Evolutionary conservation across 2,329 filamentous ascomycete genomes (phyloP), one percentile per base, ranked within the genome.

Genomic region (Orbilia quercus): DNA sequence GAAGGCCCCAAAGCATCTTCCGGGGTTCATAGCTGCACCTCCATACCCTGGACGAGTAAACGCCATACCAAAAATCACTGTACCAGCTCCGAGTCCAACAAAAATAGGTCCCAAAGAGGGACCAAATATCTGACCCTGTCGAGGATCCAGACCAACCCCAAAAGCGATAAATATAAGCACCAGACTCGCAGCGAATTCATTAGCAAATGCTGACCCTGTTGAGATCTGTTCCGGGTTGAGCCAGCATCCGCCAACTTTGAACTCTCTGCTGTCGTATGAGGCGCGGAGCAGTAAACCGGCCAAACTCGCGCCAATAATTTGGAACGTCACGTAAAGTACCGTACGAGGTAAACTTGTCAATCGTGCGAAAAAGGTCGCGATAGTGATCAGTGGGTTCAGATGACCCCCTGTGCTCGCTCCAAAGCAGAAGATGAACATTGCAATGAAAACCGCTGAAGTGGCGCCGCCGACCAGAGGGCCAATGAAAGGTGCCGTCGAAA

Each of bases 361-460:
- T 0, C 84, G 82, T 1, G 83, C 81, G 22, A 84, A 82, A 69
- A 87, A 83, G 1, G 84, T 85, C 1, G 83, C 81, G 50, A 86
- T 81, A 0, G 84, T 85, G 70, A 87, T 85, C 31, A 83, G 79
- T 1, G 84, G 84, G 75, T 85, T 86, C 63, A 86, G 78, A 75
- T 86, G 85, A 0, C 82, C 84, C 40, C 85, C 84, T 1, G 82
- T 83, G 0, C 82, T 82, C 0, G 84, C 82, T 2, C 81, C 82
- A 12, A 83, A 82, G 7, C 82, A 82, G 75, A 82, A 85, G 50
- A 86, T 84, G 76, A 85, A 83, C 0, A 84, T 76, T 0, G 83
- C 78, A 14, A 85, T 78, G 12, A 79, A 76, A 5, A 81, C 40
- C 0, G 80, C 71, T 40, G 80, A 81, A 0, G 78, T 74, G 0